A percentile compares a stretch with the other conserved stretches of the same genome.
Conservation (phyloP, 495 filamentous ascomycete species). For the Usnea hakonensis region DNA sequence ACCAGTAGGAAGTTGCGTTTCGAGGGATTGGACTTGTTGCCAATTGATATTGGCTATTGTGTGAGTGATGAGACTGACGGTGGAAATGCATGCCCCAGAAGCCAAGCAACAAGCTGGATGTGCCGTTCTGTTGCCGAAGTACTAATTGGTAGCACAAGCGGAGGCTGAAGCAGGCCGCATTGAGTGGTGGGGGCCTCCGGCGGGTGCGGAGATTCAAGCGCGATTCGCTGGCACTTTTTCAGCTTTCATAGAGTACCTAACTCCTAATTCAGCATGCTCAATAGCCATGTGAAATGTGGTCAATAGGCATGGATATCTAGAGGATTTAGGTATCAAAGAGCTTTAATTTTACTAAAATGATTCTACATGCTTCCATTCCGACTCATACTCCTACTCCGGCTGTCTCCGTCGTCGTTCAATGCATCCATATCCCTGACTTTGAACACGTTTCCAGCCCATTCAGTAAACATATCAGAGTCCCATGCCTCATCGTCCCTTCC, state of each 20-base stretch:
- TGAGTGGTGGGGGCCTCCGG: background rate
- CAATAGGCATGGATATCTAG: background rate
- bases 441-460: constrained; percentile 53
- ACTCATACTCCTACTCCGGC: constrained; percentile 33
- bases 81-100: background rate
- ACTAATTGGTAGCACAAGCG: background rate
- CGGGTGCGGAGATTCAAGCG: constrained; percentile 2
- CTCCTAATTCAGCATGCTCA: background rate
- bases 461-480: constrained; percentile 55
- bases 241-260: too few species aligned
- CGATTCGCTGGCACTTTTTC: constrained; percentile 1
- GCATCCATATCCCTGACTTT: constrained; percentile 40
- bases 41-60: background rate
- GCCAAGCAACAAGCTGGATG: background rate
- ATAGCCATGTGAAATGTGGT: background rate
- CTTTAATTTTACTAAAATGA: too few species aligned
- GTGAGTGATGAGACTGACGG: background rate
- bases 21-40: background rate
- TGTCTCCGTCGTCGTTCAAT: constrained; percentile 31
- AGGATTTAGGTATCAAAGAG: background rate
- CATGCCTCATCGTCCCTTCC: constrained; percentile 54
- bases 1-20: background rate
- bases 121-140: background rate
- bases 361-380: constrained; percentile 19
- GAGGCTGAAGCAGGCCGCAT: background rate